Percentiles rank a stretch among this genome's conserved stretches.
Evolutionary conservation across 2,329 filamentous ascomycete genomes (phyloP).

Genomic region (Pseudogymnoascus sp.): DNA sequence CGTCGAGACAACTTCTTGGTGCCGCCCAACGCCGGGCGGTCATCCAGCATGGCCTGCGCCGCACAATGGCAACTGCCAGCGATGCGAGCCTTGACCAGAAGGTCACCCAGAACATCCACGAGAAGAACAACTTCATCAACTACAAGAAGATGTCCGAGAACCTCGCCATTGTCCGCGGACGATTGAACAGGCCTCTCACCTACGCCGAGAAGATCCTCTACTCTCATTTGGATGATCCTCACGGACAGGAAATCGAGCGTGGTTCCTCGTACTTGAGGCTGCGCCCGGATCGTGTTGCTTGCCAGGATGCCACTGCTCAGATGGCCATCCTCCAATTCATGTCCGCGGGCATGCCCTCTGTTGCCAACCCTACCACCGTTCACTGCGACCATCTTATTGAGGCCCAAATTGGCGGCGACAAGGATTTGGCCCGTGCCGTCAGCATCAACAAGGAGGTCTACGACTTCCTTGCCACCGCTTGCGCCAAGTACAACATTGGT

Average conservation of each 20-base stretch:
- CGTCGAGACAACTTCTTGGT: constrained; percentile 61
- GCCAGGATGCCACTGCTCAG: constrained; percentile 98
- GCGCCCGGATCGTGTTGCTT: constrained; percentile 93
- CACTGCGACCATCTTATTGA: constrained; percentile 99
- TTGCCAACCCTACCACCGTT: constrained; percentile 89
- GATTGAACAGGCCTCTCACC: constrained; percentile 87
- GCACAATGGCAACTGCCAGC: constrained; percentile 72
- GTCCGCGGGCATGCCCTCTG: constrained; percentile 92
- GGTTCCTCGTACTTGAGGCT: constrained; percentile 94
- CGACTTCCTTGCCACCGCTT: constrained; percentile 87
- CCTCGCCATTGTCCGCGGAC: constrained; percentile 76
- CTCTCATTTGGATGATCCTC: constrained; percentile 95
- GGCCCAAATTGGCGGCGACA: constrained; percentile 83
- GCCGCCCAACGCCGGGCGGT: constrained; percentile 52
- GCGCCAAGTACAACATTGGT: constrained; percentile 99
- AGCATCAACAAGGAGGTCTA: constrained; percentile 99
- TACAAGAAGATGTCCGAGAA: constrained; percentile 99
- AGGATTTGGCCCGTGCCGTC: constrained; percentile 87
- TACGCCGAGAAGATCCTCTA: constrained; percentile 98
- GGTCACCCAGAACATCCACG: constrained; percentile 96
- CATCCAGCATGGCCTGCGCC: constrained; percentile 53
- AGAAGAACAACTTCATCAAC: constrained; percentile 96
- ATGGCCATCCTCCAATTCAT: constrained; percentile 99
- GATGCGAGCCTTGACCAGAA: constrained; percentile 86
- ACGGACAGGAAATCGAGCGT: constrained; percentile 92